These are phyloP conservation scores for Apiospora malaysiana DNA, from an alignment of 2,329 filamentous ascomycete species.

Conservation along the genomic window DNA sequence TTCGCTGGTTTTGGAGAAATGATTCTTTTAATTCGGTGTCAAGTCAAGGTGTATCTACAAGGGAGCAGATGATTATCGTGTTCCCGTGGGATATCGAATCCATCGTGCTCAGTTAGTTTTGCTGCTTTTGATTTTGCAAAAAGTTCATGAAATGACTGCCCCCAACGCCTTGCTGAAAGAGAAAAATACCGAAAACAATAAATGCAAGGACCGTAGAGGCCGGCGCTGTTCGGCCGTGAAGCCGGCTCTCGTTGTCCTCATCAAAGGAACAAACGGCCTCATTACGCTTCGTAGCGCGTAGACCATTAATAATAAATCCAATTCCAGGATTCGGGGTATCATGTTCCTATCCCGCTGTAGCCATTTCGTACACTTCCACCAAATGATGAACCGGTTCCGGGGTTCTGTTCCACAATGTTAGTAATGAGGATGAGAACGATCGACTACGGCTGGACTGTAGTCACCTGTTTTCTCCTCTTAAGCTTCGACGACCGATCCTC, in stretches of 20 bases:
- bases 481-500: slow-evolving; percentile 61
- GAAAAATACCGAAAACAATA: slow-evolving; percentile 7
- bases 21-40: slow-evolving; percentile 24
- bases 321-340: slow-evolving; percentile 46
- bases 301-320: slow-evolving; percentile 31
- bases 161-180: slow-evolving; percentile 29
- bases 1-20: background rate
- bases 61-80: slow-evolving; percentile 13
- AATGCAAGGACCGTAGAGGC: slow-evolving; percentile 25
- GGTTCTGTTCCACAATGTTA: slow-evolving; percentile 53
- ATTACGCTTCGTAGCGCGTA: slow-evolving; percentile 13
- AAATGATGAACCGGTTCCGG: slow-evolving; percentile 50
- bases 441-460: slow-evolving; percentile 38
- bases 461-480: slow-evolving; percentile 72
- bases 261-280: slow-evolving; percentile 10
- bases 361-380: slow-evolving; percentile 53
- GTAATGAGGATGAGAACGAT: slow-evolving; percentile 39
- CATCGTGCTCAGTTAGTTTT: slow-evolving; percentile 23
- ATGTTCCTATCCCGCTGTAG: slow-evolving; percentile 64
- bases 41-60: slow-evolving; percentile 25
- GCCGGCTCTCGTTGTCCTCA: background rate
- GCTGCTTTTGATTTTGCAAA: slow-evolving; percentile 24
- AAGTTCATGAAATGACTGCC: slow-evolving; percentile 23
- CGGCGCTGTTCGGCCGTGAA: slow-evolving; percentile 18
- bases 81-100: slow-evolving; percentile 4